Conservation (phyloP, 2,329 filamentous ascomycete species). For the Neopestalotiopsis sp. region DNA sequence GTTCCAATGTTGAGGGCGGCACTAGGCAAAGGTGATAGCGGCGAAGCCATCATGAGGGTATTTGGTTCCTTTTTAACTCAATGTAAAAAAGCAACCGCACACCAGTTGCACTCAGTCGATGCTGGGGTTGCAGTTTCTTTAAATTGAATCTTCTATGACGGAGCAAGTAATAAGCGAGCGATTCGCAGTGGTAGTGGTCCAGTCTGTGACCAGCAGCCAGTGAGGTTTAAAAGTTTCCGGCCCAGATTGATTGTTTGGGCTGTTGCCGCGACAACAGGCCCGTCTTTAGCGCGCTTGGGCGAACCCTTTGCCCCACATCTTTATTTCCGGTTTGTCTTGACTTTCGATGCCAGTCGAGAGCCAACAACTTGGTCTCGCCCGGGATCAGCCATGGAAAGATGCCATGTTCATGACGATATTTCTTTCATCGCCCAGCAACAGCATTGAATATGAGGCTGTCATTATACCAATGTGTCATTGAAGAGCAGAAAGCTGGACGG, state of each 20-base stretch:
- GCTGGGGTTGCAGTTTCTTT: not conserved
- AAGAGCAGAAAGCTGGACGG: not conserved
- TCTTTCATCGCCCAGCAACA: not conserved
- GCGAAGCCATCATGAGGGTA: slow-evolving; percentile 41
- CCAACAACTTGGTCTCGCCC: not conserved
- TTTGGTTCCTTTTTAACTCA: not conserved
- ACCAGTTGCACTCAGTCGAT: not conserved
- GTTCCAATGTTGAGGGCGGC: slow-evolving; percentile 45
- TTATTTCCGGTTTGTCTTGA: not conserved
- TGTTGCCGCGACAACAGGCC: slow-evolving; percentile 6
- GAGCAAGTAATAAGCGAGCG: not conserved
- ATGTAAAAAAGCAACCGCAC: not conserved
- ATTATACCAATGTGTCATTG: not conserved
- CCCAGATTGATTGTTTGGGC: not conserved
- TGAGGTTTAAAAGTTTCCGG: not conserved
- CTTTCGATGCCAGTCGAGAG: not conserved
- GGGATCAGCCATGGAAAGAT: not conserved
- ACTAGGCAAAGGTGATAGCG: slow-evolving; percentile 45
- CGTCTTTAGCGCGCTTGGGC: not conserved
- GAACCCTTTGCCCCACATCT: not conserved
- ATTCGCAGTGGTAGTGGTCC: not conserved
- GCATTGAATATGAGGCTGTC: not conserved
- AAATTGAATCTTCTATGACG: not conserved
- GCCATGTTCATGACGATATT: not conserved
- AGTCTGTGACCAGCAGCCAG: not conserved